Base-by-base conservation (phyloP, 192 early-diverging fungal species). In the Coemansia guatemalensis region DNA sequence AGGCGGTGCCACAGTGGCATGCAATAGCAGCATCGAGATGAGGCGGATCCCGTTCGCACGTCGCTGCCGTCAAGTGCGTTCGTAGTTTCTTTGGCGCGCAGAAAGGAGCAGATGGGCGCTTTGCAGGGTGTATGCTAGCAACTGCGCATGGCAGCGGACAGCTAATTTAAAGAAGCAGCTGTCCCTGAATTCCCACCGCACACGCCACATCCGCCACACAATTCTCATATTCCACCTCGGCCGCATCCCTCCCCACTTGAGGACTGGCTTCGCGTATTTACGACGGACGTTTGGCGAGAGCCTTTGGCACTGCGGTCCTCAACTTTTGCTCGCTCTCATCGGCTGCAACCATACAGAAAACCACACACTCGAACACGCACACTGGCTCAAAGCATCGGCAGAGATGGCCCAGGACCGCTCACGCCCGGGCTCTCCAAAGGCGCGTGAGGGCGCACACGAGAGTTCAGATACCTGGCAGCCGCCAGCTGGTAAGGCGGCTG, bases 131-230 rank as follows among this genome's bases (percentile, higher is more conserved):
- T 21, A 26, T 26, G 25, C 50, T 11, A 22, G 50, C 50, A 52
- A 1, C 8, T 22, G 50, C 21, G 22, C 25, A 26, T 23, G 22
- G 50, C 22, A 18, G 50, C 50, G 7, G 53, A 14, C 17, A 54
- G 24, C 1, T 14, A 54, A 29, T 54, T 23, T 25, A 26, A 54
- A 26, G 26, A 5, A 30, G 17, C 25, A 29, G 52, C 22, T 22
- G 35, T 48, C 67, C 67, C 67, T 69, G 60, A 30, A 51, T 60
- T 63, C 60, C 24, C 61, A 60, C 65, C 64, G 49, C 69, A 72
- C 75, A 77, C 75, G 75, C 75, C 75, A 77, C 75, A 77, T 66
- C 41, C 69, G 75, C 75, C 69, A 77, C 74, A 77, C 60, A 53
- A 59, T 59, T 58, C 52, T 54, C 39, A 50, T 71, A 48, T 57